phyloP scores from a whole-genome alignment of 345 rosid species.

The Hypericum perforatum region DNA sequence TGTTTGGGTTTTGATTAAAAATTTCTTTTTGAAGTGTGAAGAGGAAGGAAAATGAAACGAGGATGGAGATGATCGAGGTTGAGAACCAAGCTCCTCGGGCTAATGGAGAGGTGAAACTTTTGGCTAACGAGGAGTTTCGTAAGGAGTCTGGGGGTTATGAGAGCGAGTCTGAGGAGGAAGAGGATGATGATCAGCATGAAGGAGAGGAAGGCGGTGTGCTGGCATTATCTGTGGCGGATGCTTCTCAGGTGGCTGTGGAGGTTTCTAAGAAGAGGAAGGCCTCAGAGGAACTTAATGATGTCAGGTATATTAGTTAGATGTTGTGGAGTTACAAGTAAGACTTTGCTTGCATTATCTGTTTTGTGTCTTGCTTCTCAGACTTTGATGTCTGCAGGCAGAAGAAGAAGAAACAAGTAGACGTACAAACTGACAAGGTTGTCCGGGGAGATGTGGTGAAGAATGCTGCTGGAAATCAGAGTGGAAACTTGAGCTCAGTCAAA shows the following conservation, averaged over 20 bases:
- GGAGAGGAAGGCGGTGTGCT: too few species aligned
- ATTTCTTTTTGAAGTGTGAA: slow-evolving; percentile 34
- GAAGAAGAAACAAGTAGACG: slow-evolving; percentile 48
- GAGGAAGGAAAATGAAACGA: slow-evolving; percentile 29
- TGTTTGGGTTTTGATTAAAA: not conserved
- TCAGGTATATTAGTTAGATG: slow-evolving; percentile 35
- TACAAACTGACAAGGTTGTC: slow-evolving; percentile 28
- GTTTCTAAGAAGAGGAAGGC: slow-evolving; percentile 72
- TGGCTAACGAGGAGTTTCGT: slow-evolving; percentile 59
- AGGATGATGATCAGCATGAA: slow-evolving; percentile 15
- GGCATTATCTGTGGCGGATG: slow-evolving; percentile 18
- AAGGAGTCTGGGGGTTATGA: slow-evolving; percentile 53
- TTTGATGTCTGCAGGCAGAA: slow-evolving; percentile 12
- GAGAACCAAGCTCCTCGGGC: slow-evolving; percentile 22
- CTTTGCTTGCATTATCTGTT: not conserved
- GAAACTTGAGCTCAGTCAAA: slow-evolving; percentile 16
- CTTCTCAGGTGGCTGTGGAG: slow-evolving; percentile 19
- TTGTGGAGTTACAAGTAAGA: not conserved
- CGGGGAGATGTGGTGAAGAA: slow-evolving; percentile 16
- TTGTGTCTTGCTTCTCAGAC: slow-evolving; percentile 22
- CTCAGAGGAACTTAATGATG: slow-evolving; percentile 36
- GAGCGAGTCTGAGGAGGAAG: slow-evolving; percentile 54
- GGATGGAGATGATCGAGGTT: slow-evolving; percentile 21
- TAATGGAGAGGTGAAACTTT: slow-evolving; percentile 29
- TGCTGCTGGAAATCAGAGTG: slow-evolving; percentile 17